These are phyloP conservation scores for Macroventuria anomochaeta DNA, from an alignment of 2,329 filamentous ascomycete genomes.

Conservation along the genomic window DNA sequence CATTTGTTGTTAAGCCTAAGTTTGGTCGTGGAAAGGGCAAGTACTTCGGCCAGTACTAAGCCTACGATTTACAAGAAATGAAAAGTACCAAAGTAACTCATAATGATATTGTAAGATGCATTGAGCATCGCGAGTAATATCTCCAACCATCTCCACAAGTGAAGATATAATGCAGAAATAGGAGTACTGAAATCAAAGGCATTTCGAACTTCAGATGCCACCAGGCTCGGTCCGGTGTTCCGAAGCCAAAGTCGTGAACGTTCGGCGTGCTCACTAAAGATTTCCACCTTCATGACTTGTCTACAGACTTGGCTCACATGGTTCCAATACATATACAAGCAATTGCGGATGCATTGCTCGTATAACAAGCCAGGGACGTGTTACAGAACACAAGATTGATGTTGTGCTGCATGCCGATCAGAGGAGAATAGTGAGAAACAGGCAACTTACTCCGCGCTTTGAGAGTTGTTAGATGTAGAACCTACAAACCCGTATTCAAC, in stretches of 20 bases:
- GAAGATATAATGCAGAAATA: not conserved
- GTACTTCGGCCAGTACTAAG: conserved; percentile 30
- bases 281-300: not conserved
- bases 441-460: not conserved
- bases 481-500: not conserved
- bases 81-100: not conserved
- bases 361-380: not conserved
- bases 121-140: not conserved
- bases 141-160: not conserved
- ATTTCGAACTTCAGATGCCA: no score
- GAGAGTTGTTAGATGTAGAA: not conserved
- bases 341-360: no score
- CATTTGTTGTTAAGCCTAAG: conserved; percentile 44
- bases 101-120: conserved; percentile 10
- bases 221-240: not conserved
- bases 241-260: not conserved
- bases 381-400: not conserved
- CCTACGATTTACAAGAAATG: not conserved
- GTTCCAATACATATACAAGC: no score
- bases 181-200: not conserved
- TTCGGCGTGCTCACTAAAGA: not conserved
- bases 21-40: conserved; percentile 36
- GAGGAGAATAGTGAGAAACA: not conserved
- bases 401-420: not conserved
- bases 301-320: not conserved